Conservation (phyloP, 768 basidiomycete species). For the Fistulinella prunicolor region DNA sequence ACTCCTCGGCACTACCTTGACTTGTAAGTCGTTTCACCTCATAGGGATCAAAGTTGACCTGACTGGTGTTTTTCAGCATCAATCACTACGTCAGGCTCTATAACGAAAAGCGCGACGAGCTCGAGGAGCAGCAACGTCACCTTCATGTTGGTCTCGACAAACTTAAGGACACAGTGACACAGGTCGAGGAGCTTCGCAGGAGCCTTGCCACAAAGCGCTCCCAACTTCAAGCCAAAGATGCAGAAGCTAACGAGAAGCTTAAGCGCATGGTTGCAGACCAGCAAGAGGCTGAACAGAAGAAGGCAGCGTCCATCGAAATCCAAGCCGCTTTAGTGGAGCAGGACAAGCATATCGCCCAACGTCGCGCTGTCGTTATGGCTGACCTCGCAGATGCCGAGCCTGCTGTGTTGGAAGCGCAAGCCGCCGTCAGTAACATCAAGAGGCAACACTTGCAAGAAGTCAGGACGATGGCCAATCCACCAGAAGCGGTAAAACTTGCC, state of each 20-base stretch:
- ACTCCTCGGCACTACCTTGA: slow-evolving; percentile 98
- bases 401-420: slow-evolving; percentile 90
- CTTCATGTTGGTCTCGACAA: slow-evolving; percentile 98
- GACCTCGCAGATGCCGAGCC: slow-evolving; percentile 98
- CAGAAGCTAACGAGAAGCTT: slow-evolving; percentile 95
- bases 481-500: slow-evolving; percentile 94
- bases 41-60: background rate
- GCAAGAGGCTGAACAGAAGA: slow-evolving; percentile 98
- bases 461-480: slow-evolving; percentile 96
- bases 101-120: slow-evolving; percentile 93
- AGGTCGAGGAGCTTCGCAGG: slow-evolving; percentile 94
- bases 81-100: slow-evolving; percentile 95
- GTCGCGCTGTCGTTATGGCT: slow-evolving; percentile 84
- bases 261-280: slow-evolving; percentile 98
- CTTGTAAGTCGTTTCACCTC: slow-evolving; percentile 66
- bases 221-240: slow-evolving; percentile 90
- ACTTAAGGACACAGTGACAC: slow-evolving; percentile 89
- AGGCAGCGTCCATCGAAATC: slow-evolving; percentile 92
- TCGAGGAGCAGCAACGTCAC: slow-evolving; percentile 98
- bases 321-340: slow-evolving; percentile 92
- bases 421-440: slow-evolving; percentile 97
- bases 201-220: slow-evolving; percentile 92
- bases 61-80: slow-evolving; percentile 54
- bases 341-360: slow-evolving; percentile 84
- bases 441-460: slow-evolving; percentile 96